Conservation (phyloP, 2,329 filamentous ascomycete genomes). For the Ophiobolus disseminans region DNA sequence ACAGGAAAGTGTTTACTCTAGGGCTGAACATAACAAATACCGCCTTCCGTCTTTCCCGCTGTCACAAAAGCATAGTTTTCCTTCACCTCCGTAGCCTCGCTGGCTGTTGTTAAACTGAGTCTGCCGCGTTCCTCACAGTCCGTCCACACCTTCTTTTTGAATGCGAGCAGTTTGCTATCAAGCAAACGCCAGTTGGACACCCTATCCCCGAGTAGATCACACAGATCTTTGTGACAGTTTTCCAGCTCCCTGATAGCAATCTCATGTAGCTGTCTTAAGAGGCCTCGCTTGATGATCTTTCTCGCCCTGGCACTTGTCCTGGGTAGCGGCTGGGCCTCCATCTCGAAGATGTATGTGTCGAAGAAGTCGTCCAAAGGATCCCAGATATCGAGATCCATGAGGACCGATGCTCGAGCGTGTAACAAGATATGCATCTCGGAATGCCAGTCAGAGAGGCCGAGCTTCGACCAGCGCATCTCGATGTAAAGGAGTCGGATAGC, state of each 20-base stretch:
- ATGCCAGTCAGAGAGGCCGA: constrained; percentile 7
- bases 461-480: constrained; percentile 3
- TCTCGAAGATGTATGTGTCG: constrained; percentile 9
- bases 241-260: not conserved
- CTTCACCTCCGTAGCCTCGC: not conserved
- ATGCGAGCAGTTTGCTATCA: constrained; percentile 2
- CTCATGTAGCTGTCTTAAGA: constrained; percentile 5
- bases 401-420: not conserved
- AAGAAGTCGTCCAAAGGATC: constrained; percentile 6
- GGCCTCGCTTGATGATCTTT: constrained; percentile 4
- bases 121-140: constrained; percentile 6
- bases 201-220: not conserved
- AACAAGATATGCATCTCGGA: constrained; percentile 4
- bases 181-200: constrained; percentile 6
- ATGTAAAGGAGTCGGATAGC: constrained; percentile 6
- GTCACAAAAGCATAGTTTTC: not conserved
- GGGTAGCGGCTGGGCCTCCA: constrained; percentile 3
- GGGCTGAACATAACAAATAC: not conserved
- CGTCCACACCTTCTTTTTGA: constrained; percentile 3
- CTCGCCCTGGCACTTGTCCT: not conserved
- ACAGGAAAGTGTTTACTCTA: not conserved
- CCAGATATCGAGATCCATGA: constrained; percentile 6
- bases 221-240: constrained; percentile 1
- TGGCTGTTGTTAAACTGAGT: not conserved
- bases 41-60: not conserved